A percentile compares a stretch with the other conserved stretches of the same genome.
Conservation (phyloP, 345 rosid genomes). For the Noccaea caerulescens region DNA sequence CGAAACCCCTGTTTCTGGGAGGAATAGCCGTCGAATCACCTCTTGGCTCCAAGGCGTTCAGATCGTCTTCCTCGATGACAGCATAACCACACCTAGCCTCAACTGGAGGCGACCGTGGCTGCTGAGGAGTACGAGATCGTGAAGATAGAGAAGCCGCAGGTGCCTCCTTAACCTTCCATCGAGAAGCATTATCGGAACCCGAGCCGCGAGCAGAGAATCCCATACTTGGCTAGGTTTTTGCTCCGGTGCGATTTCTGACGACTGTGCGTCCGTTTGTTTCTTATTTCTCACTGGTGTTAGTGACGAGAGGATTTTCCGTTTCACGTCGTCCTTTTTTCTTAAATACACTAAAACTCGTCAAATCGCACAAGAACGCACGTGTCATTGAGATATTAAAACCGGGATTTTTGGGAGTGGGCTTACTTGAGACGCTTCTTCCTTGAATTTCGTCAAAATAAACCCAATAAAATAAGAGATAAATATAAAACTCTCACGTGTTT, state of each 20-base stretch:
- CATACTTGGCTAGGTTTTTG: constrained; percentile 5
- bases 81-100: constrained; percentile 6
- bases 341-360: not conserved
- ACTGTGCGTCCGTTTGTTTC: not conserved
- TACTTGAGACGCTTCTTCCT: no score
- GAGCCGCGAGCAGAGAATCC: constrained; percentile 43
- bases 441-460: no score
- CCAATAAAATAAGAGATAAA: no score
- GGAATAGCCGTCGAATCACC: constrained; percentile 50
- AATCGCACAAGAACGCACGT: not conserved
- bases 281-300: not conserved
- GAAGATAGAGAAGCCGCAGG: constrained; percentile 49
- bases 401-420: no score
- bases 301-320: not conserved
- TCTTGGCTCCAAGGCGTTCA: constrained; percentile 34
- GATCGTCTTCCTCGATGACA: constrained; percentile 44
- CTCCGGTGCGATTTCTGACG: not conserved
- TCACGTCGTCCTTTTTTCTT: not conserved
- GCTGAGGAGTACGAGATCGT: constrained; percentile 21
- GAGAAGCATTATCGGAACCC: constrained; percentile 56
- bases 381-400: no score
- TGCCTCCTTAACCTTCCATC: constrained; percentile 59
- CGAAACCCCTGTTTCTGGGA: constrained; percentile 46
- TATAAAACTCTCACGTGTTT: no score
- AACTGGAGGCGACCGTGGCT: constrained; percentile 25